phyloP scores from a whole-genome alignment of 1,139 yeast species.

The Geotrichum fermentans region DNA sequence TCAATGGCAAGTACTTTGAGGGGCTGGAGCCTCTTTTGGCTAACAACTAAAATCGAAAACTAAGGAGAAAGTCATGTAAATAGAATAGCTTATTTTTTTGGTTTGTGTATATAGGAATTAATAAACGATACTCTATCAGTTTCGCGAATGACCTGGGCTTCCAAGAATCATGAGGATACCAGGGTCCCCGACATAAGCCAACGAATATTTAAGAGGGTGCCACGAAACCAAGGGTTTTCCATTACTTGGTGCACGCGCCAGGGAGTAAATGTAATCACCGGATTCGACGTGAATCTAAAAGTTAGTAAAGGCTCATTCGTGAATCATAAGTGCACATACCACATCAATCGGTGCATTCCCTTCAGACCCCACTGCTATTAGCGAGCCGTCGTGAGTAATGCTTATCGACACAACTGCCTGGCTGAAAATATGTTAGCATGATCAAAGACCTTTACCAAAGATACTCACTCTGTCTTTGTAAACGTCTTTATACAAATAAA shows the following conservation, averaged over 20 bases:
- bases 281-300: constrained; percentile 27
- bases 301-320: constrained; percentile 3
- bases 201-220: constrained; percentile 34
- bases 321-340: constrained; percentile 20
- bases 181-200: constrained; percentile 35
- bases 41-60: constrained; percentile 20
- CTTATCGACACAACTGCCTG: constrained; percentile 33
- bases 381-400: constrained; percentile 37
- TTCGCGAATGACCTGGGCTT: constrained; percentile 9
- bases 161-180: constrained; percentile 23
- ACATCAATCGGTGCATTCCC: constrained; percentile 32
- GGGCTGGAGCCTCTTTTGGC: constrained; percentile 29
- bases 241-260: constrained; percentile 17
- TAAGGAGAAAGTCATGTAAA: not conserved
- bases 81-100: constrained; percentile 1
- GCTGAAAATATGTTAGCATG: constrained; percentile 4
- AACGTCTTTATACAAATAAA: constrained; percentile 47
- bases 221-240: constrained; percentile 31
- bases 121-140: constrained; percentile 7
- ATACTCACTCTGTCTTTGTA: constrained; percentile 41
- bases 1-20: constrained; percentile 52
- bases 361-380: constrained; percentile 36
- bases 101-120: constrained; percentile 14
- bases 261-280: constrained; percentile 29
- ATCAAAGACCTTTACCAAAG: not conserved